phyloP scores from a whole-genome alignment of 441 rosid species.

The Bruguiera hainesii region DNA sequence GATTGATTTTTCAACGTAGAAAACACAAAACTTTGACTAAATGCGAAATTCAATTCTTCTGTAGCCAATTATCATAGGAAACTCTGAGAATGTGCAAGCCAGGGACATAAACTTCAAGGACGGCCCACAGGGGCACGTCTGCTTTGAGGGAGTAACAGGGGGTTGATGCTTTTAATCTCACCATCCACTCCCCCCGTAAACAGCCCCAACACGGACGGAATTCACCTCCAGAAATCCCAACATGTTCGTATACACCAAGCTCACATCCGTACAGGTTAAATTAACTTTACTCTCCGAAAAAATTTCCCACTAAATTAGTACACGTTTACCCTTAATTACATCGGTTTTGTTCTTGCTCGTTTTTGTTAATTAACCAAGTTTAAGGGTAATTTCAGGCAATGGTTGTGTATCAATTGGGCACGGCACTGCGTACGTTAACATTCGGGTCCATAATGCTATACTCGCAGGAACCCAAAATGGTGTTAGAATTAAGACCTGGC shows the following conservation, averaged over 20 bases:
- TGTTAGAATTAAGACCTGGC: conserved; percentile 48
- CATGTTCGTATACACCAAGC: conserved; percentile 1
- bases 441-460: conserved; percentile 23
- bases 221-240: conserved; percentile 23
- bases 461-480: conserved; percentile 37
- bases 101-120: conserved; percentile 27
- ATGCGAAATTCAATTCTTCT: background rate
- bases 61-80: conserved; percentile 30
- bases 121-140: conserved; percentile 46
- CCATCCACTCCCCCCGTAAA: conserved; percentile 29
- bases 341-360: too few relatives aligned
- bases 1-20: background rate
- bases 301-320: too few relatives aligned
- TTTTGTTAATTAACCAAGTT: background rate
- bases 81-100: conserved; percentile 32
- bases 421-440: conserved; percentile 19
- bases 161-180: conserved; percentile 24
- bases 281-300: too few relatives aligned
- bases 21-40: background rate
- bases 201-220: conserved; percentile 35
- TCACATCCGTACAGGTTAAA: conserved; percentile 18
- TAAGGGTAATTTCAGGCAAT: conserved; percentile 19
- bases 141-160: conserved; percentile 23
- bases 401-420: conserved; percentile 32
- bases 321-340: too few relatives aligned